Conservation (phyloP, 306 rosid genomes). For the Erythrophleum fordii region DNA sequence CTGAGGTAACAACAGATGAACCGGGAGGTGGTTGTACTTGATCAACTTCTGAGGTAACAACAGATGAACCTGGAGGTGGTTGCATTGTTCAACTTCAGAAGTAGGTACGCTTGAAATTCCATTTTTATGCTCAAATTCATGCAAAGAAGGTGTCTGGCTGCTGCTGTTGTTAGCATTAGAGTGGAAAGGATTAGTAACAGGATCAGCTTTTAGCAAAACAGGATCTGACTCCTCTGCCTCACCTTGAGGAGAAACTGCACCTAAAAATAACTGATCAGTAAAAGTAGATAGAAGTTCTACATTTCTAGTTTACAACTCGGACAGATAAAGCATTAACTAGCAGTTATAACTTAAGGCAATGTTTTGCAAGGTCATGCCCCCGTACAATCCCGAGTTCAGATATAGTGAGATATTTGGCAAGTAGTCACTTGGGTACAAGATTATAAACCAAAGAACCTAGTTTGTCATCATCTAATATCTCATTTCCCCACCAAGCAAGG, state of each 20-base stretch:
- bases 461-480: background rate
- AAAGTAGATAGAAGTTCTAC: constrained; percentile 3
- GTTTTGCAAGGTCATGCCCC: background rate
- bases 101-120: constrained; percentile 36
- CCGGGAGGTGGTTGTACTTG: constrained; percentile 21
- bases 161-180: constrained; percentile 27
- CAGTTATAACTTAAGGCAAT: background rate
- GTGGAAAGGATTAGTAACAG: constrained; percentile 21
- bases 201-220: constrained; percentile 31
- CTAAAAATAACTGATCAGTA: constrained; percentile 5
- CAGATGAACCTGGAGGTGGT: constrained; percentile 32
- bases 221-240: constrained; percentile 43
- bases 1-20: constrained; percentile 29
- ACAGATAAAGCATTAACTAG: background rate
- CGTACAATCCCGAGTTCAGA: background rate
- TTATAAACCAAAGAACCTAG: background rate
- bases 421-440: background rate
- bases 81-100: constrained; percentile 40
- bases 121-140: constrained; percentile 15
- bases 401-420: background rate
- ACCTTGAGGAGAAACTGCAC: constrained; percentile 51
- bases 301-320: background rate
- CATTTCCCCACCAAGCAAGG: background rate
- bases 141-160: constrained; percentile 33
- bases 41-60: constrained; percentile 36